Evolutionary conservation across 1,284 basidiomycete species (phyloP).

Genomic region (Puccinia polysora): DNA sequence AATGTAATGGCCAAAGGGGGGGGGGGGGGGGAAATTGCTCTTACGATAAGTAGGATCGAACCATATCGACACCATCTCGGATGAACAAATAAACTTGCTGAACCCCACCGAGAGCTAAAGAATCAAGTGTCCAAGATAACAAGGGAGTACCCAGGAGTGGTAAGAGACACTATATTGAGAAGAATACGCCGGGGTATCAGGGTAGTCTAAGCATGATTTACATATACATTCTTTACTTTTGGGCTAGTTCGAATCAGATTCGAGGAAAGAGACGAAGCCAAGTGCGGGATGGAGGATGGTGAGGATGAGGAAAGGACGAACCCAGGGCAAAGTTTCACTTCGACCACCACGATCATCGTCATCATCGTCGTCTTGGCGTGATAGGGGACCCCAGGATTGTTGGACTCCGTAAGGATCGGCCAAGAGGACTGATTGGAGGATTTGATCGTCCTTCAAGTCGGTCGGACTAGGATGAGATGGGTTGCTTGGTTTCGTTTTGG

Average conservation of each 20-base stretch:
- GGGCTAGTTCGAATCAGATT: too few relatives aligned
- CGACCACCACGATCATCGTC: slow-evolving; percentile 13
- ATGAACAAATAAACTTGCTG: slow-evolving; percentile 91
- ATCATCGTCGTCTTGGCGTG: slow-evolving; percentile 20
- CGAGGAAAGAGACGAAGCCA: too few relatives aligned
- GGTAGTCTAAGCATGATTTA: too few relatives aligned
- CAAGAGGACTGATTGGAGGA: slow-evolving; percentile 32
- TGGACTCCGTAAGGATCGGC: slow-evolving; percentile 31
- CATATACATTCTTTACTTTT: too few relatives aligned
- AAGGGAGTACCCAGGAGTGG: slow-evolving; percentile 90
- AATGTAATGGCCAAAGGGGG: not conserved
- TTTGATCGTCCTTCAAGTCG: slow-evolving; percentile 32
- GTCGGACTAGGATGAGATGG: not conserved
- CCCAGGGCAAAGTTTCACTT: slow-evolving; percentile 22
- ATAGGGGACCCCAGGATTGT: slow-evolving; percentile 36
- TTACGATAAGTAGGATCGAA: slow-evolving; percentile 73
- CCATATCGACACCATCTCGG: slow-evolving; percentile 74
- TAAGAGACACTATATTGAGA: slow-evolving; percentile 67
- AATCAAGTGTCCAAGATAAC: slow-evolving; percentile 93
- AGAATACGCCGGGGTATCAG: not conserved
- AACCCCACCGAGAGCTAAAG: slow-evolving; percentile 81
- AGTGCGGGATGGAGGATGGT: not conserved
- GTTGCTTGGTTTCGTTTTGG: slow-evolving; percentile 26
- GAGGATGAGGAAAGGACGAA: not conserved
- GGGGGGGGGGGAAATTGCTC: slow-evolving; percentile 47